A percentile compares a stretch with the other conserved stretches of the same genome.
phyloP scores from a whole-genome alignment of 2,329 filamentous ascomycete genomes.

The Calonectria honghensis region DNA sequence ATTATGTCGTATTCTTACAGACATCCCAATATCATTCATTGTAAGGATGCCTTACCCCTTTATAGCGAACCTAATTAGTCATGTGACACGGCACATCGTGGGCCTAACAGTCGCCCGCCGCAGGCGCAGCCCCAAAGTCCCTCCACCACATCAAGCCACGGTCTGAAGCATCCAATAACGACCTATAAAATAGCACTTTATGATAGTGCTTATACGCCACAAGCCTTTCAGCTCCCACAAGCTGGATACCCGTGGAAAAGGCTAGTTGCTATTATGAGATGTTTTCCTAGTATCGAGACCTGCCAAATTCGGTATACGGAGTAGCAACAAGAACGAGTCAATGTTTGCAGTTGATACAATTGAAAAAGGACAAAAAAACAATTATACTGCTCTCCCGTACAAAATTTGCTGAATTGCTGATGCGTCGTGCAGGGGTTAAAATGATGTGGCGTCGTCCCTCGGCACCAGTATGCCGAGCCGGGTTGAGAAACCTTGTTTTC shows the following conservation, averaged over 20 bases:
- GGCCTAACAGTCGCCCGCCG: background rate
- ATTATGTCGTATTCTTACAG: background rate
- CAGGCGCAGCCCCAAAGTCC: conserved; percentile 9
- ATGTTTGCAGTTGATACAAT: background rate
- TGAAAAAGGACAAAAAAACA: background rate
- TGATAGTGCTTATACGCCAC: conserved; percentile 5
- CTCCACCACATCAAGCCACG: conserved; percentile 1
- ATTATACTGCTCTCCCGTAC: background rate
- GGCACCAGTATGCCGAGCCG: background rate
- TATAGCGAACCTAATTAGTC: background rate
- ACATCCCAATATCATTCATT: background rate
- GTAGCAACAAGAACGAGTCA: background rate
- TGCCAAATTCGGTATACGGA: background rate
- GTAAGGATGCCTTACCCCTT: background rate
- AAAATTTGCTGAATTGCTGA: background rate
- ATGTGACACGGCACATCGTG: conserved; percentile 5
- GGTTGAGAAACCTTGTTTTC: no score
- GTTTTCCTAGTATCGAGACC: background rate
- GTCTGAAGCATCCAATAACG: background rate
- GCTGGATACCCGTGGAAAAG: background rate
- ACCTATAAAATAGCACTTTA: background rate
- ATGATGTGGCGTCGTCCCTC: background rate
- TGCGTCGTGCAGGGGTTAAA: background rate
- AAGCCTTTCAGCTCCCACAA: background rate
- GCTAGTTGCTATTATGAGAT: background rate